Conservation (phyloP, 2,329 filamentous ascomycete species). For the Coniochaeta prunicola region DNA sequence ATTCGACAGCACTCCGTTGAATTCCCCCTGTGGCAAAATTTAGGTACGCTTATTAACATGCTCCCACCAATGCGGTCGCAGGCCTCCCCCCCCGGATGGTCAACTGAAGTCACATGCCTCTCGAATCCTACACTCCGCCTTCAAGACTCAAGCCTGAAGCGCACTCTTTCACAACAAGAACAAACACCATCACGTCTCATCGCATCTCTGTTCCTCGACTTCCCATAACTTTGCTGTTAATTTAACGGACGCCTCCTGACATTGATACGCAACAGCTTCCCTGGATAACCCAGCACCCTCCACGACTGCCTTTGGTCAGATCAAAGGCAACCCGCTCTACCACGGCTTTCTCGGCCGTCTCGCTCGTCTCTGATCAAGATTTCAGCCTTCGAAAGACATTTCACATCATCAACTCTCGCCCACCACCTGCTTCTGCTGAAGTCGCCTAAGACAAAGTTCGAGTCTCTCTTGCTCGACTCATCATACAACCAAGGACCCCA, state of each 20-base stretch:
- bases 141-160: background rate
- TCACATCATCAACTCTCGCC: slow-evolving; percentile 60
- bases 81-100: background rate
- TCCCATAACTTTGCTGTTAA: too few relatives aligned
- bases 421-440: slow-evolving; percentile 46
- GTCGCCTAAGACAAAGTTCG: slow-evolving; percentile 37
- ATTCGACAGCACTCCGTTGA: background rate
- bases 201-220: background rate
- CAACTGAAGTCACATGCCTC: background rate
- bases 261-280: background rate
- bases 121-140: background rate
- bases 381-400: slow-evolving; percentile 58
- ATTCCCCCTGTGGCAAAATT: background rate
- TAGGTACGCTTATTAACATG: background rate
- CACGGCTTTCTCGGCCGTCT: slow-evolving; percentile 58
- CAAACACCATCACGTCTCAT: background rate
- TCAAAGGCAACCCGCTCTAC: slow-evolving; percentile 53
- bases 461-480: slow-evolving; percentile 43
- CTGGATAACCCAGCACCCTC: background rate
- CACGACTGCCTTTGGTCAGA: slow-evolving; percentile 55
- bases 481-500: slow-evolving; percentile 39
- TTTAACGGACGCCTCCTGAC: too few relatives aligned
- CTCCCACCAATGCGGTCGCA: background rate
- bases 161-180: background rate
- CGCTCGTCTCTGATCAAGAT: slow-evolving; percentile 61